Base-by-base conservation (phyloP, 306 rosid species). In the Malus asiatica region DNA sequence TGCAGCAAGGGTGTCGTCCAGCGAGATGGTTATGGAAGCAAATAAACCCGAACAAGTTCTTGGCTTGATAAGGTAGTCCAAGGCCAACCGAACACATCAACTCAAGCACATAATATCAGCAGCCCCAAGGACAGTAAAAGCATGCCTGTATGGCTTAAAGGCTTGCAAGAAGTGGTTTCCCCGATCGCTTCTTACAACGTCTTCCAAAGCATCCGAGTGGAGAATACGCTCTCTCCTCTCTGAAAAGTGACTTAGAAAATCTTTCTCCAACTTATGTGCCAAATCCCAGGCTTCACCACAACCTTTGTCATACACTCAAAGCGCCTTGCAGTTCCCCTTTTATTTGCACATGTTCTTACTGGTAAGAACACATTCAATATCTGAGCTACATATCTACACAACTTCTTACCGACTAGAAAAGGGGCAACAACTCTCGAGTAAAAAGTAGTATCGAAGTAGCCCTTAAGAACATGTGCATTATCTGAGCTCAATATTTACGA, bases 141-240 rank as follows among this genome's bases (percentile, higher is more conserved):
- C 75, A 32, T 35, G 60, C 82, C 84, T 51, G 16, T n/a, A 29
- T 85, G 88, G 88, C 82, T 85, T 85, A 58, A 66, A 51, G 72
- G 68, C 64, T 64, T 85, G 82, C 76, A 82, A 68, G 59, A 85
- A 79, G 79, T 85, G 88, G 88, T 46, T 85, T 35, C 88, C 86
- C 12, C 66, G 63, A 72, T 65, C 66, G 63, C 75, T 65, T 72
- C 72, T 63, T 85, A 51, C 7, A 67, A 25, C 63, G 75, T 48
- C 70, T 75, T 67, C 44, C 88, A 46, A 82, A 68, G 78, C 65
- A 30, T 38, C 58, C 80, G 71, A 75, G 11, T 51, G 87, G 80
- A 77, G 71, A 73, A 22, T 85, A 85, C 68, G 81, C 86, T 68
- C 82, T 82, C 62, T 85, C 88, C 9, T 82, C 88, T 72, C 82